Percentiles rank a stretch among this genome's conserved stretches.
phyloP scores from a whole-genome alignment of 2,329 filamentous ascomycete genomes.

The Colletotrichum sp. region DNA sequence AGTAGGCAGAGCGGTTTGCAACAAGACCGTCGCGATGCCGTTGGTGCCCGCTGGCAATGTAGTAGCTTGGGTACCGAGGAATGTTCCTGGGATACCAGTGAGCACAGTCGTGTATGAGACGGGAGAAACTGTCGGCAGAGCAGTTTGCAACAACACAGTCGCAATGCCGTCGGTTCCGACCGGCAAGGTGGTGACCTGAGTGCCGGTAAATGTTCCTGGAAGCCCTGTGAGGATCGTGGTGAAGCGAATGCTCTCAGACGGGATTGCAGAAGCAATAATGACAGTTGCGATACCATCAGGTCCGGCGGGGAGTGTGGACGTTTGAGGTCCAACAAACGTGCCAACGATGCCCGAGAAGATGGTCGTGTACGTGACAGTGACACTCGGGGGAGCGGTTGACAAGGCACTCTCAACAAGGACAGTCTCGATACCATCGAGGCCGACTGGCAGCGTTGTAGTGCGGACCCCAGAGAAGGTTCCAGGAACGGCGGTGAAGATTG shows the following conservation, averaged over 20 bases:
- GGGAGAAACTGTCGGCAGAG: not conserved
- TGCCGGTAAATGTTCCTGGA: not conserved
- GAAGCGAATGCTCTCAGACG: not conserved
- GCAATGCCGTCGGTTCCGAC: not conserved
- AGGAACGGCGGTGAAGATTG: not conserved
- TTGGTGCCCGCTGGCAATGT: no score
- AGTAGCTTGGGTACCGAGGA: no score
- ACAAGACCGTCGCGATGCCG: no score
- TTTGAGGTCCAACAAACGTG: not conserved
- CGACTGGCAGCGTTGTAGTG: not conserved
- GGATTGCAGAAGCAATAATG: not conserved
- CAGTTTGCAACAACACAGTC: not conserved
- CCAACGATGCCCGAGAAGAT: not conserved
- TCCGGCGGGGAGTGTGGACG: not conserved
- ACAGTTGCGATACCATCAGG: not conserved
- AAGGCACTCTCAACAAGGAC: not conserved
- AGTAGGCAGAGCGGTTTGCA: no score
- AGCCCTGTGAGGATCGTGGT: not conserved
- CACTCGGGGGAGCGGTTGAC: not conserved
- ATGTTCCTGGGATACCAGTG: no score
- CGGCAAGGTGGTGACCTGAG: not conserved
- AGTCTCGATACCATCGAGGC: not conserved
- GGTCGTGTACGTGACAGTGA: not conserved
- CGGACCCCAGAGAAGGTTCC: not conserved
- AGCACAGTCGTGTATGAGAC: not conserved